Evolutionary conservation across 108 stramenopile genomes (phyloP), one percentile per base, ranked within the genome.

Genomic region (Craspedostauros australis): DNA sequence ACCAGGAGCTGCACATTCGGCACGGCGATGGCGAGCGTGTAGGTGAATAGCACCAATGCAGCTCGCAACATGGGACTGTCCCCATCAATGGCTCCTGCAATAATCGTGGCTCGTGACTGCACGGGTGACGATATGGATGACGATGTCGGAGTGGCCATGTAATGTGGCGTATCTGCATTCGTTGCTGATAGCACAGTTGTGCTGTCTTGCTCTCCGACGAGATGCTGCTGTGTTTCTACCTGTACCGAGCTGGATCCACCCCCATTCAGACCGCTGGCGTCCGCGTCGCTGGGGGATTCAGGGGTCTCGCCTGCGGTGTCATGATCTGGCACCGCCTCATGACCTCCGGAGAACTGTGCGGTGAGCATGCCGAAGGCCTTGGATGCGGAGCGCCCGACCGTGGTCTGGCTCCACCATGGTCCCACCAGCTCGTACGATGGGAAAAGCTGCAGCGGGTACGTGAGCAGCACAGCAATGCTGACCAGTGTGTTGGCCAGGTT

Each of bases 1-100:
- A 86, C 75, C 21, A 86, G 50, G 14, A 59, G 46, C 38, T 86
- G 75, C 0, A 86, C 84, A 51, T 86, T 86, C 3, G 84, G 84
- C 11, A 86, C 65, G 11, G 68, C 39, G 8, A 71, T 57, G 30
- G 84, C 84, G 15, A 86, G 47, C 6, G 41, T 23, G 69, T 65
- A 81, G 12, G 84, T 86, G n/a, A 64, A 25, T 18, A 79, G 19
- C 3, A 86, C 80, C 34, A 86, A 23, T 20, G 40, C 23, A 3
- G 64, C 45, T 24, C 84, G 77, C 26, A 86, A 28, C 41, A 36
- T 16, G 2, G 69, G 60, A 3, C 67, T 68, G 50, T 81, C 75
- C 4, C 75, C 72, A 19, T 40, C 39, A 2, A 64, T 59, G 33
- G 46, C 32, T 52, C n/a, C n/a, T n/a, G n/a, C n/a, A n/a, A n/a